Evolutionary conservation across 2,329 filamentous ascomycete species (phyloP).

Genomic region (Harringtonia lauricola): DNA sequence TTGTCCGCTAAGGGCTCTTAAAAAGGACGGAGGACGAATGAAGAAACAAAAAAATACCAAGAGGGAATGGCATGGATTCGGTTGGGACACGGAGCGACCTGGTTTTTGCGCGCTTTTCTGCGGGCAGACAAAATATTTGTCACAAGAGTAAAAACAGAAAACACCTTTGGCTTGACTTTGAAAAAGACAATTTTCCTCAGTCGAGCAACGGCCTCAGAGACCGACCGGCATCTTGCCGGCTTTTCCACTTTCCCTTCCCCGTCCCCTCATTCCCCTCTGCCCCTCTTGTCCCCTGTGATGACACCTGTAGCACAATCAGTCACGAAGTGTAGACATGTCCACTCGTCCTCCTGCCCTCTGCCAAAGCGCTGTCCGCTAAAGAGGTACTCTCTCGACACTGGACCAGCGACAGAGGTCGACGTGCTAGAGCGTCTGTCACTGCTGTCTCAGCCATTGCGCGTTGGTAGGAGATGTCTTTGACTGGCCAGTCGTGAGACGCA

Average conservation of each 20-base stretch:
- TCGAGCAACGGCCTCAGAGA: slow-evolving; percentile 61
- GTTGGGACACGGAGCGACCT: background rate
- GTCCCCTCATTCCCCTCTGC: background rate
- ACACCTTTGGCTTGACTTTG: slow-evolving; percentile 38
- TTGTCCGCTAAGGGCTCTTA: slow-evolving; percentile 70
- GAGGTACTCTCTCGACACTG: slow-evolving; percentile 37
- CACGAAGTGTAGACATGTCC: no score
- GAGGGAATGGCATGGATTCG: background rate
- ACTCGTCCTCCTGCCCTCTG: slow-evolving; percentile 22
- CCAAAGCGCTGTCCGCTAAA: slow-evolving; percentile 40
- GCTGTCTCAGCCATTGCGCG: slow-evolving; percentile 16
- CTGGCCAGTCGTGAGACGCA: no score
- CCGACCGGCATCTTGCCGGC: slow-evolving; percentile 61
- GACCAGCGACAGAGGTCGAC: no score
- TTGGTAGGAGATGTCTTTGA: no score
- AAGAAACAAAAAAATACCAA: slow-evolving; percentile 13
- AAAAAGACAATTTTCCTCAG: slow-evolving; percentile 33
- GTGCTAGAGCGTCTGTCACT: slow-evolving; percentile 45
- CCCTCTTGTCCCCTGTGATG: background rate
- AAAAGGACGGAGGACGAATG: slow-evolving; percentile 7
- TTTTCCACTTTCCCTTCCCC: slow-evolving; percentile 24
- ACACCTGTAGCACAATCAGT: no score
- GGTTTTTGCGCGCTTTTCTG: no score
- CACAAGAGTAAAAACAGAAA: slow-evolving; percentile 13
- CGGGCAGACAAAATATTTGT: no score